Evolutionary conservation across 805 yeast genomes (phyloP).

Genomic region (Candida awuae): DNA sequence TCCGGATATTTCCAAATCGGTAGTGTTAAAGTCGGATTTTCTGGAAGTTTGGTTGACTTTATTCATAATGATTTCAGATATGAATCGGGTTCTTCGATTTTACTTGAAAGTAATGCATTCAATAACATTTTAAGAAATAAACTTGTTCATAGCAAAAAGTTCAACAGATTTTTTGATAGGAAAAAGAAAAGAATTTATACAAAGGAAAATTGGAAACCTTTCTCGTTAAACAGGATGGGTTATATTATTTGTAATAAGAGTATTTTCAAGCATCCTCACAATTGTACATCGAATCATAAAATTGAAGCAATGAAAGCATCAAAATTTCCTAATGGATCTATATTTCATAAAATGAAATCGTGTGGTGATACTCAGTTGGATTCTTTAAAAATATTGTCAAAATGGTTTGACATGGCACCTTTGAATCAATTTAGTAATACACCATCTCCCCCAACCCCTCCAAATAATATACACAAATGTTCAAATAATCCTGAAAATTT

Average conservation of each 20-base stretch:
- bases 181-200: slow-evolving; percentile 12
- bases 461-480: slow-evolving; percentile 17
- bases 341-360: slow-evolving; percentile 22
- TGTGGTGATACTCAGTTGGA: slow-evolving; percentile 23
- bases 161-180: slow-evolving; percentile 21
- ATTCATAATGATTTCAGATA: slow-evolving; percentile 23
- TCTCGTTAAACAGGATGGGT: slow-evolving; percentile 24
- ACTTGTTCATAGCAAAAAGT: slow-evolving; percentile 21
- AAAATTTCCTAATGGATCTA: slow-evolving; percentile 26
- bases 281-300: slow-evolving; percentile 3
- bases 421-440: slow-evolving; percentile 27
- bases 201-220: slow-evolving; percentile 23
- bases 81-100: slow-evolving; percentile 15
- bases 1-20: slow-evolving; percentile 21
- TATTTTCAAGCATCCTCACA: slow-evolving; percentile 10
- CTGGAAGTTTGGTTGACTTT: slow-evolving; percentile 27
- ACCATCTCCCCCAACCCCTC: slow-evolving; percentile 31
- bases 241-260: slow-evolving; percentile 13
- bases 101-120: slow-evolving; percentile 26
- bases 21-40: slow-evolving; percentile 17
- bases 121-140: slow-evolving; percentile 24
- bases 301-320: slow-evolving; percentile 14
- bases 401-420: slow-evolving; percentile 32
- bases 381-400: slow-evolving; percentile 23
- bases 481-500: slow-evolving; percentile 28